Conservation (phyloP, 352 stramenopile genomes). For the Phytophthora idaei region DNA sequence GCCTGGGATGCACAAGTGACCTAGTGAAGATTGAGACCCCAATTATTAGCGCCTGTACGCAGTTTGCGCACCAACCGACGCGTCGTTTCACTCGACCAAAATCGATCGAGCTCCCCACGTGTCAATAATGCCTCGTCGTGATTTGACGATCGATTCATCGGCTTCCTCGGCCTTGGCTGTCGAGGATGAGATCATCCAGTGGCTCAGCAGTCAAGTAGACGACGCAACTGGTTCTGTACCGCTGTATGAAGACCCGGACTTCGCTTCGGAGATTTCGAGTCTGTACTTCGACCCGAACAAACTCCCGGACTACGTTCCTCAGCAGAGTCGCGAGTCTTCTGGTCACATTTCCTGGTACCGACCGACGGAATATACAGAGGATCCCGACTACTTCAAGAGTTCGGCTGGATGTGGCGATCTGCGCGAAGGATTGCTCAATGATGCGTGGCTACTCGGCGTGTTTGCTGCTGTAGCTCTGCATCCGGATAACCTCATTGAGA, state of each 20-base stretch:
- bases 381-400: conserved; percentile 89
- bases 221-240: conserved; percentile 17
- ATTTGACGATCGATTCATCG: conserved; percentile 23
- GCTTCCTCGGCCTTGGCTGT: conserved; percentile 25
- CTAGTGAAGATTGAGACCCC: too few species aligned
- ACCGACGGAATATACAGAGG: conserved; percentile 71
- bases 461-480: conserved; percentile 83
- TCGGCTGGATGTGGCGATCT: conserved; percentile 60
- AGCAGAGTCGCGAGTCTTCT: conserved; percentile 18
- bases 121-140: conserved; percentile 21
- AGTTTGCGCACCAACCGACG: conserved; percentile 10
- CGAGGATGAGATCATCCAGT: conserved; percentile 57
- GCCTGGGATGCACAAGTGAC: too few species aligned
- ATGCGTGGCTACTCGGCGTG: conserved; percentile 87
- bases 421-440: conserved; percentile 67
- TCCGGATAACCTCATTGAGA: conserved; percentile 88
- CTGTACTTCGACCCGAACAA: conserved; percentile 66
- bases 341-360: conserved; percentile 62
- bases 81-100: conserved; percentile 13
- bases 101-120: not conserved
- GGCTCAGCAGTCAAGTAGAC: conserved; percentile 33
- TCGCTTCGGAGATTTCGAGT: conserved; percentile 47
- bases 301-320: conserved; percentile 62
- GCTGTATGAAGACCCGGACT: conserved; percentile 69
- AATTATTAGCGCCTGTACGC: too few species aligned